Conservation (phyloP, 2,329 filamentous ascomycete species). For the Penicillium sp. region DNA sequence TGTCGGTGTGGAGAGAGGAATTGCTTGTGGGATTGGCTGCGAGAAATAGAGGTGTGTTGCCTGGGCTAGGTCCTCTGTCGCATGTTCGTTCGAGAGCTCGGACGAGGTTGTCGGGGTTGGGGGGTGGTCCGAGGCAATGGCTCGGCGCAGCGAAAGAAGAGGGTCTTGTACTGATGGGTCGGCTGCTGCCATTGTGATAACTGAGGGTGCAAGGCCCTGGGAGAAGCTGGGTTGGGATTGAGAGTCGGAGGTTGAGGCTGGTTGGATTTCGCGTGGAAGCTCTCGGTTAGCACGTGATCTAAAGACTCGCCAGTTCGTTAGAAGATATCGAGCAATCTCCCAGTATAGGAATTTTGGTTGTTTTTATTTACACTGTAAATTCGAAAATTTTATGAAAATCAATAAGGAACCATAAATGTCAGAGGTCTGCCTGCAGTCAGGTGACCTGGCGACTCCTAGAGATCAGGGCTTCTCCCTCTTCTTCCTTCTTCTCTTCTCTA, state of each 20-base stretch:
- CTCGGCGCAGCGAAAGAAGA: constrained; percentile 77
- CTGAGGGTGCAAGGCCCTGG: constrained; percentile 19
- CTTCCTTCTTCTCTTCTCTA: too few species aligned
- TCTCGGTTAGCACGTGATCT: constrained; percentile 18
- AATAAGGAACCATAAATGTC: too few species aligned
- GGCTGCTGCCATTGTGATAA: constrained; percentile 54
- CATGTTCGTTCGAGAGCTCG: constrained; percentile 61
- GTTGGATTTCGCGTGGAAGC: constrained; percentile 15
- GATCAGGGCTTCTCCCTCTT: too few species aligned
- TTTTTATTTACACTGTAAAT: too few species aligned
- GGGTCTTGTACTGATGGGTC: constrained; percentile 64
- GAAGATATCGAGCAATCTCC: background rate
- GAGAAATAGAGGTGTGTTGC: constrained; percentile 79
- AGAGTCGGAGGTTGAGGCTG: constrained; percentile 6
- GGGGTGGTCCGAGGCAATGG: constrained; percentile 68
- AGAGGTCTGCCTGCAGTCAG: too few species aligned
- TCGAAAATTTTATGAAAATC: too few species aligned
- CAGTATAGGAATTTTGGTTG: background rate
- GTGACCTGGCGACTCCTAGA: too few species aligned
- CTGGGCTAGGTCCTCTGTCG: constrained; percentile 63
- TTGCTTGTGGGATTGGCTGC: constrained; percentile 57
- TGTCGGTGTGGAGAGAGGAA: constrained; percentile 72
- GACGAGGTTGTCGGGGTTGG: constrained; percentile 73
- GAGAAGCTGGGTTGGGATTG: constrained; percentile 10
- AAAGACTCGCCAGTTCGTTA: background rate